Evolutionary conservation across 2,329 filamentous ascomycete species (phyloP).

Genomic region (Sporothrix curviconia): DNA sequence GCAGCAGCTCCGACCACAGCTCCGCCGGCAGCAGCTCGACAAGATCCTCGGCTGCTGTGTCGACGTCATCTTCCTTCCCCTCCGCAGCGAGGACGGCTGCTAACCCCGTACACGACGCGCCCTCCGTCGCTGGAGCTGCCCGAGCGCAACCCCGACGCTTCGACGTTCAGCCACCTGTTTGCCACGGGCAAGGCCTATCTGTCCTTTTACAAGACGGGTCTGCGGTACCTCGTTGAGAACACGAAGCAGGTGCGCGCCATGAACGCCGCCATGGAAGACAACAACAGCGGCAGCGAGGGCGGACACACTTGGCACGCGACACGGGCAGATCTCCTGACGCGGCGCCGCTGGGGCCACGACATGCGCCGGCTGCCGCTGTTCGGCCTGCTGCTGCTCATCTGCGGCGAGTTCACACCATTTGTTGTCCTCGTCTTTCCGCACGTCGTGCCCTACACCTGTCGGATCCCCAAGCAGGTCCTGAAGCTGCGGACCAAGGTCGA

Average conservation of each 20-base stretch:
- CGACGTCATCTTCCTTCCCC: not conserved
- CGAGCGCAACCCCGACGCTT: constrained; percentile 38
- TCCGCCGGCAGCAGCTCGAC: too few relatives aligned
- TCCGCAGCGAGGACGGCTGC: constrained; percentile 13
- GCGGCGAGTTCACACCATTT: constrained; percentile 81
- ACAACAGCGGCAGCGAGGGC: constrained; percentile 29
- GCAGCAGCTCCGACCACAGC: too few relatives aligned
- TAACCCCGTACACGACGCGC: constrained; percentile 68
- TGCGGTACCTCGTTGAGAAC: constrained; percentile 69
- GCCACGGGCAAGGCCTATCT: constrained; percentile 67
- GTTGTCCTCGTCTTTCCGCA: constrained; percentile 64
- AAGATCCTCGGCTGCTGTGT: too few relatives aligned
- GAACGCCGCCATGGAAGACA: constrained; percentile 23
- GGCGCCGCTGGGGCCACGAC: constrained; percentile 63
- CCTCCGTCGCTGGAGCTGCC: constrained; percentile 64
- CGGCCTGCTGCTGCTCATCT: constrained; percentile 64
- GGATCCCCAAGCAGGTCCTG: constrained; percentile 68
- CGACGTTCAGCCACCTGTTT: constrained; percentile 48
- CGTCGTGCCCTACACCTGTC: constrained; percentile 73
- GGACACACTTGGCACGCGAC: constrained; percentile 28
- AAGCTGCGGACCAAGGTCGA: constrained; percentile 46
- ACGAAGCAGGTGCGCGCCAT: constrained; percentile 14
- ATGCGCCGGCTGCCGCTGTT: constrained; percentile 73
- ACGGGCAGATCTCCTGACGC: constrained; percentile 64
- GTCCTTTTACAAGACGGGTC: constrained; percentile 79